A percentile compares a stretch with the other conserved stretches of the same genome.
Conservation (phyloP, 1,284 basidiomycete species). For the Mycosarcoma mackinlayi region DNA sequence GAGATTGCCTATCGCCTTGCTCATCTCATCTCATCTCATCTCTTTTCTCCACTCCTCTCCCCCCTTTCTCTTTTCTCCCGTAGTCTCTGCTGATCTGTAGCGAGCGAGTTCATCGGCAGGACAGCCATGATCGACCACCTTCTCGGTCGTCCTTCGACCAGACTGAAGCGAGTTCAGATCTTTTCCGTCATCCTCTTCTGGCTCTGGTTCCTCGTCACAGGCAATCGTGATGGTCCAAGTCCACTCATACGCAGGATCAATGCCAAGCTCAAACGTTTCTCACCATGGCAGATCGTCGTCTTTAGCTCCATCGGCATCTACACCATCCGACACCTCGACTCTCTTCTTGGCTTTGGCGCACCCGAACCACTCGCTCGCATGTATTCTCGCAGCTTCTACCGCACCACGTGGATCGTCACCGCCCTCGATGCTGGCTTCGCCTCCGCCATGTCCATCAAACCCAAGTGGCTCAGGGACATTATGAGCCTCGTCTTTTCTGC, state of each 20-base stretch:
- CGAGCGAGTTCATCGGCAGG: too few relatives aligned
- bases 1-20: too few relatives aligned
- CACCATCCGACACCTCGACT: conserved; percentile 85
- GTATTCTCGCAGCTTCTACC: conserved; percentile 91
- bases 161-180: conserved; percentile 59
- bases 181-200: conserved; percentile 57
- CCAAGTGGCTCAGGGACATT: conserved; percentile 89
- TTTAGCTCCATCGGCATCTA: conserved; percentile 86
- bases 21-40: too few relatives aligned
- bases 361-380: conserved; percentile 85
- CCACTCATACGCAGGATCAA: conserved; percentile 38
- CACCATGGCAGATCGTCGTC: conserved; percentile 92
- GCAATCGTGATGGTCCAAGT: conserved; percentile 47
- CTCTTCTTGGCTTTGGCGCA: conserved; percentile 84
- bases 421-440: conserved; percentile 96
- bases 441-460: conserved; percentile 90
- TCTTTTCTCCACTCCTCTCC: too few relatives aligned
- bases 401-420: conserved; percentile 89
- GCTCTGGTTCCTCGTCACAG: conserved; percentile 40
- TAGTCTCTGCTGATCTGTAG: too few relatives aligned
- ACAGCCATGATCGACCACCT: conserved; percentile 60
- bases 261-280: conserved; percentile 73
- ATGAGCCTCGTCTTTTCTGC: conserved; percentile 75
- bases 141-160: too few relatives aligned
- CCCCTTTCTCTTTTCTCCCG: too few relatives aligned